Base-by-base conservation (phyloP, 148 eudicot genomes). In the Bassia scoparia region DNA sequence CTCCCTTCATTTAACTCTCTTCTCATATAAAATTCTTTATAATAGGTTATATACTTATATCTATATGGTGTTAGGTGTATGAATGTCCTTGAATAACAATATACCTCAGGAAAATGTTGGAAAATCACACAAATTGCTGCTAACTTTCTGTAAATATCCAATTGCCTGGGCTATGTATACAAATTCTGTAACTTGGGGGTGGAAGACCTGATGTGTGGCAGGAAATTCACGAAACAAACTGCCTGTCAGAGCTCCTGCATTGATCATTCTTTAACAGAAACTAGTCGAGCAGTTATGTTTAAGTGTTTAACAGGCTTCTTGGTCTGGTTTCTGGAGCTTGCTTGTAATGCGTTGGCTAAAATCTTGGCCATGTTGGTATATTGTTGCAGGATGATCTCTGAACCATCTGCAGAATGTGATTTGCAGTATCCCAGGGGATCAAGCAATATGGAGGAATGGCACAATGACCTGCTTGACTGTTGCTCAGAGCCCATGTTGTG, bases 381-480 rank as follows among this genome's bases (percentile, higher is more conserved):
- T 54, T 30, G 21, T n/a, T 75, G 72, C 78, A 75, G 78, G 46
- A 69, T 56, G 6, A 68, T 65, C 31, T 59, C 63, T 18, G 5
- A 41, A 43, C 33, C 33, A 7, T 59, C 78, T 29, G 26, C 48
- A 46, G 71, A 29, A 44, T 26, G 46, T 33, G 37, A 48, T 48
- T 43, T 73, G 59, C 56, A 61, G 21, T 31, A 30, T 62, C 27
- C 76, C 30, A 61, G 6, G 26, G 59, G 55, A 61, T 61, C 38
- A 49, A 46, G 59, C 23, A 26, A 44, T 44, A 44, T 30, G 67
- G 89, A 89, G 29, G 89, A 92, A 53, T 96, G 99, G 99, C 87
- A 90, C 80, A 82, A 90, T 7, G 99, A 96, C 86, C 77, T 96
- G 77, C 97, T 96, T 27, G 95, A 90, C 79, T 96, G 99, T 74